Base-by-base conservation (phyloP, 2,329 filamentous ascomycete genomes). In the Thielaviopsis punctulata region DNA sequence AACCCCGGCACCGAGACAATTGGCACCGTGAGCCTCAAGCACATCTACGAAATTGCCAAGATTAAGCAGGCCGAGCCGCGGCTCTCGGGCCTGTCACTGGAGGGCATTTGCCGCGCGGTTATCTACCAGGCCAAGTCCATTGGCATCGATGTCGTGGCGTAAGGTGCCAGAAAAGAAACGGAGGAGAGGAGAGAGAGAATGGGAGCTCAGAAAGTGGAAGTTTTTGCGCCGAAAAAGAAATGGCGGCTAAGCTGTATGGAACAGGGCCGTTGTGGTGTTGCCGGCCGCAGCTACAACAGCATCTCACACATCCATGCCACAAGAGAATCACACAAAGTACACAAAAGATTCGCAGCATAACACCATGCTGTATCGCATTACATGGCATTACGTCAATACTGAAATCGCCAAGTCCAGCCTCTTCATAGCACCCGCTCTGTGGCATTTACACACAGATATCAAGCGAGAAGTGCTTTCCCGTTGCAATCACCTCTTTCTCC, bases 41-140 rank as follows among this genome's bases (percentile, higher is more conserved):
- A 98, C 69, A 73, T 98, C 21, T 96, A 88, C 69, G 90, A 96
- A 70, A 96, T 98, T 67, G 92, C 92, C 58, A 89, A 86, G 73
- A 93, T 98, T 63, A 98, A 98, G 76, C 83, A 86, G 59, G 71
- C 75, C 51, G 86, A 92, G 67, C 69, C 81, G 56, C 75, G 86
- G 54, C 67, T 90, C 56, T 86, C 84, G 2, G 85, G 84, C 1
- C 64, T 86, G 60, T 74, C 77, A 47, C 66, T 89, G 51, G 73
- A 87, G 64, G 81, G 82, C 1, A 62, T 90, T 24, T 87, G 84
- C 68, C 80, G 76, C 67, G 78, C 80, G 52, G 72, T 90, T 56
- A 86, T 90, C 59, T 80, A 72, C 58, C 82, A 86, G 66, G 80
- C 82, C 54, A 86, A 80, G 68, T 83, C 82, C 19, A 80, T 88